A percentile compares a stretch with the other conserved stretches of the same genome.
phyloP scores from a whole-genome alignment of 441 rosid genomes.

The Brassica hybrid region DNA sequence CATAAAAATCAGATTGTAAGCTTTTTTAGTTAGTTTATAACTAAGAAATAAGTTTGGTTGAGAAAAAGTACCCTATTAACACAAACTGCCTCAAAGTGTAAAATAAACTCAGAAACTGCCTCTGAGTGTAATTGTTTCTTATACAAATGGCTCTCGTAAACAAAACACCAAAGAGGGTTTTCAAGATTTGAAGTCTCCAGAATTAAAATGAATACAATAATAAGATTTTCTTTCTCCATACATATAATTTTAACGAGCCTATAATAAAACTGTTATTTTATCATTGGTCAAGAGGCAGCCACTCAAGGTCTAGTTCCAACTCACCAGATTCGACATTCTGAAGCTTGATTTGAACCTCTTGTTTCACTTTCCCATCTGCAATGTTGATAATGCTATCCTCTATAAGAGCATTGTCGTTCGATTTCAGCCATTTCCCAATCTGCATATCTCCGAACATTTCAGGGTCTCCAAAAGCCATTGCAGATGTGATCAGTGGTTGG shows the following conservation, averaged over 20 bases:
- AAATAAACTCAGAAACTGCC: too few relatives aligned
- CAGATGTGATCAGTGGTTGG: conserved; percentile 85
- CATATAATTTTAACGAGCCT: conserved; percentile 12
- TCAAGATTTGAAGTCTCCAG: conserved; percentile 22
- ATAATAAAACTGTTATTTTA: conserved; percentile 32
- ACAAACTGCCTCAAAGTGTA: too few relatives aligned
- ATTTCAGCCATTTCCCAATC: conserved; percentile 90
- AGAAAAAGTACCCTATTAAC: too few relatives aligned
- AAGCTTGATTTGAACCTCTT: too few relatives aligned
- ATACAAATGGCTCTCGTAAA: neutral
- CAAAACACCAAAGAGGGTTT: conserved; percentile 17
- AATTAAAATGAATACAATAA: conserved; percentile 19
- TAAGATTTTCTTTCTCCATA: conserved; percentile 10
- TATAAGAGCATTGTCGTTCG: conserved; percentile 78
- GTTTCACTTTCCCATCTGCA: too few relatives aligned
- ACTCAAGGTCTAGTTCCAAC: conserved; percentile 70
- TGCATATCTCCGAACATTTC: conserved; percentile 89
- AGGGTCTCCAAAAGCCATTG: conserved; percentile 83
- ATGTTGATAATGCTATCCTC: too few relatives aligned
- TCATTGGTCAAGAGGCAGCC: conserved; percentile 68
- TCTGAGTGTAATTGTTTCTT: too few relatives aligned
- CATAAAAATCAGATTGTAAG: too few relatives aligned
- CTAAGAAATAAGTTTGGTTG: too few relatives aligned
- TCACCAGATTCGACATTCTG: too few relatives aligned
- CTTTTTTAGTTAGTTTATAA: too few relatives aligned